These are phyloP conservation scores for Edaphochlamys debaryana DNA, from an alignment of 139 green algal genomes.

Conservation along the genomic window DNA sequence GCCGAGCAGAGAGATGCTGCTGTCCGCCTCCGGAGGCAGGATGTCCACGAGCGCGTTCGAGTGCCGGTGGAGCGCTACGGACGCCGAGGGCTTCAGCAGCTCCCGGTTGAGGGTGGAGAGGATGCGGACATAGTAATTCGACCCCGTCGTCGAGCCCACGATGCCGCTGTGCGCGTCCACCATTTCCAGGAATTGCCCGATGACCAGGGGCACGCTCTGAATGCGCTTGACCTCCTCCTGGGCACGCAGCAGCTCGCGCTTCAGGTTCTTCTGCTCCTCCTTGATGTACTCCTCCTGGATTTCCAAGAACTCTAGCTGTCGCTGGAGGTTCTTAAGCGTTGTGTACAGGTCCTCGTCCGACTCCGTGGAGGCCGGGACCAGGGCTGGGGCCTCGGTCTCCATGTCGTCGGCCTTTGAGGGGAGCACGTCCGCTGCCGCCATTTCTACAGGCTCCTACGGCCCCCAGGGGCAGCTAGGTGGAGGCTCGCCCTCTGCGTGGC, in stretches of 20 bases:
- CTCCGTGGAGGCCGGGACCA: not conserved
- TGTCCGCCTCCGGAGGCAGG: conserved; percentile 98
- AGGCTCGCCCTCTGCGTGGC: no score
- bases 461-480: no score
- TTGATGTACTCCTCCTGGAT: conserved; percentile 99
- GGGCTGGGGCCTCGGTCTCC: conserved; percentile 39
- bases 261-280: conserved; percentile 98
- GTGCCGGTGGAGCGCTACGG: conserved; percentile 96
- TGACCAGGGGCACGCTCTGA: conserved; percentile 97
- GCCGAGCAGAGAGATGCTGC: conserved; percentile 93
- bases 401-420: conserved; percentile 33
- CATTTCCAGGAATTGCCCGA: conserved; percentile 99
- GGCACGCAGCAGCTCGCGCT: conserved; percentile 96
- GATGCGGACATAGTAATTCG: conserved; percentile 95
- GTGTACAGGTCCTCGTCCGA: conserved; percentile 85
- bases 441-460: no score
- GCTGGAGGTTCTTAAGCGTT: conserved; percentile 91
- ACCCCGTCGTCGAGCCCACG: conserved; percentile 94
- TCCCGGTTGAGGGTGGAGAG: conserved; percentile 97
- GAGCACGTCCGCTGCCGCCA: conserved; percentile 33
- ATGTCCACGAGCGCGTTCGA: conserved; percentile 99
- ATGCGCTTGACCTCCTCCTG: conserved; percentile 99
- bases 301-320: conserved; percentile 97
- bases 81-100: conserved; percentile 94
- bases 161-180: conserved; percentile 96